phyloP scores from a whole-genome alignment of 2,329 filamentous ascomycete genomes.

The Ceratocystis colombiana region DNA sequence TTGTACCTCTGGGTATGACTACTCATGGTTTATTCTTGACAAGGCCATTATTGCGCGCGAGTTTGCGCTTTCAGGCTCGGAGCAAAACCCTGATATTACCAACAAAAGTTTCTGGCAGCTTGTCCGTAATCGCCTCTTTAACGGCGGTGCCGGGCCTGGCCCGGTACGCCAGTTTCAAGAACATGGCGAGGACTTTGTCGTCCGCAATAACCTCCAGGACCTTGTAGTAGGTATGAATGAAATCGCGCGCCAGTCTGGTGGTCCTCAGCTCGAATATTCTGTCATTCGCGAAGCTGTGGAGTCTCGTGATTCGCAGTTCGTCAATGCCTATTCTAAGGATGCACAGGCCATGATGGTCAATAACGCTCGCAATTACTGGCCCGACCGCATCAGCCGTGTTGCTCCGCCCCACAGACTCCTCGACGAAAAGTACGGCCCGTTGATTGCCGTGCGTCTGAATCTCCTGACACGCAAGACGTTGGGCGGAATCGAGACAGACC shows the following conservation, averaged over 20 bases:
- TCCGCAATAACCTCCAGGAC: conserved; percentile 46
- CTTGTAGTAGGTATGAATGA: conserved; percentile 51
- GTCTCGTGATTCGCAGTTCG: conserved; percentile 45
- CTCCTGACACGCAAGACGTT: conserved; percentile 52
- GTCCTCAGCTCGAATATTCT: conserved; percentile 40
- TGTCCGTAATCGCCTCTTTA: conserved; percentile 42
- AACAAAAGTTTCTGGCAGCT: conserved; percentile 46
- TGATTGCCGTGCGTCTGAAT: conserved; percentile 53
- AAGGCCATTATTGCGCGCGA: conserved; percentile 50
- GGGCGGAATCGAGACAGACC: conserved; percentile 50
- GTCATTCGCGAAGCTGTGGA: conserved; percentile 41
- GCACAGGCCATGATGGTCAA: conserved; percentile 52
- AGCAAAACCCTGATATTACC: conserved; percentile 53
- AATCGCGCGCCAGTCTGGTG: conserved; percentile 39
- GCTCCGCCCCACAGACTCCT: conserved; percentile 45
- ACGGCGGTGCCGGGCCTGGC: conserved; percentile 40
- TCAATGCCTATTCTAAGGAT: conserved; percentile 49
- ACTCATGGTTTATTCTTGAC: conserved; percentile 53
- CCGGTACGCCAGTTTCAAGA: conserved; percentile 50
- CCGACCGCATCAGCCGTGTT: conserved; percentile 43
- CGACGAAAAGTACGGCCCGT: conserved; percentile 45
- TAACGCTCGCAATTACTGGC: conserved; percentile 47
- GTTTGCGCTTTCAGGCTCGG: conserved; percentile 52
- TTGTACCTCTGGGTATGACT: conserved; percentile 51
- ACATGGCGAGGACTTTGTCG: conserved; percentile 49